Conservation (phyloP, 2,329 filamentous ascomycete species). For the Capronia americana region DNA sequence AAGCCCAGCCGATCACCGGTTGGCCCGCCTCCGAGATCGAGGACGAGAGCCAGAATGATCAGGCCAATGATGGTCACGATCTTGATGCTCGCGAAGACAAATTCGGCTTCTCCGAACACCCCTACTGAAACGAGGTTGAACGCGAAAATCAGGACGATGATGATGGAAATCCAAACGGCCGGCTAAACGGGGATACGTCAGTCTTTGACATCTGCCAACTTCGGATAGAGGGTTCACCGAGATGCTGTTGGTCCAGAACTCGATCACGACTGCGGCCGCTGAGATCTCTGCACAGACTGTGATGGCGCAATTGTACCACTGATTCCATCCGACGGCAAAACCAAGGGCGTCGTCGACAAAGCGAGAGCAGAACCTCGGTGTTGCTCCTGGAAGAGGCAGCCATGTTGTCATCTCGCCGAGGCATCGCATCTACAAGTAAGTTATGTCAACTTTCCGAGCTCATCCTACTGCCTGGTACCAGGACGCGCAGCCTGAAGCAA, state of each 20-base stretch:
- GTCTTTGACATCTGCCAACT: too few relatives aligned
- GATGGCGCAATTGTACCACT: slow-evolving; percentile 54
- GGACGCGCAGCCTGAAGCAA: too few relatives aligned
- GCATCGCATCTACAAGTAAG: background rate
- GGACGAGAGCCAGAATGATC: slow-evolving; percentile 58
- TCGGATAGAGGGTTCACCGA: too few relatives aligned
- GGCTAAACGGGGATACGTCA: too few relatives aligned
- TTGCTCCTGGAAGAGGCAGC: slow-evolving; percentile 48
- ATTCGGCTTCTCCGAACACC: slow-evolving; percentile 50
- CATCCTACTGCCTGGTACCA: too few relatives aligned
- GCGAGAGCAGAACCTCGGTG: slow-evolving; percentile 49
- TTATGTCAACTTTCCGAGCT: too few relatives aligned
- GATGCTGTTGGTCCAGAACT: slow-evolving; percentile 60
- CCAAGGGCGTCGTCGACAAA: slow-evolving; percentile 54
- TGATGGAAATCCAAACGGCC: slow-evolving; percentile 35
- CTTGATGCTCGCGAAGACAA: slow-evolving; percentile 59
- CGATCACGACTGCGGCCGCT: slow-evolving; percentile 68
- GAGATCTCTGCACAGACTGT: slow-evolving; percentile 63
- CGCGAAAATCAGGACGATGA: slow-evolving; percentile 46
- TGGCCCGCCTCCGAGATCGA: slow-evolving; percentile 56
- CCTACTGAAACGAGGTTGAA: slow-evolving; percentile 72
- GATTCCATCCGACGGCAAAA: slow-evolving; percentile 56
- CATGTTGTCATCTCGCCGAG: background rate
- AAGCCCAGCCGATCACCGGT: slow-evolving; percentile 61
- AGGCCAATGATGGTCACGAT: slow-evolving; percentile 58